Conservation (phyloP, 2,329 filamentous ascomycete species). For the Trichoderma breve region DNA sequence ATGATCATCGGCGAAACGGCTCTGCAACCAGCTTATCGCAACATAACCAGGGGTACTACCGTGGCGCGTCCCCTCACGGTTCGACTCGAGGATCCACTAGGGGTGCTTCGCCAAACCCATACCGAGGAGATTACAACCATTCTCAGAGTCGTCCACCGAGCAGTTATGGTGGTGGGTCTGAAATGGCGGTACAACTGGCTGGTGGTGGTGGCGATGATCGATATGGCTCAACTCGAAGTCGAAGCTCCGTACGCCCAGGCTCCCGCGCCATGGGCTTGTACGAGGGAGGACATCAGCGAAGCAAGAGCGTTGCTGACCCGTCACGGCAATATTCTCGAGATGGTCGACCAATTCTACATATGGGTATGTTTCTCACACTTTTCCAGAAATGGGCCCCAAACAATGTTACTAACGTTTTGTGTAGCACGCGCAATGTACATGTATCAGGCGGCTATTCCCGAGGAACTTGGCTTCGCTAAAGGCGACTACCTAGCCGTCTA, state of each 20-base stretch:
- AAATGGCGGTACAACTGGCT: constrained; percentile 69
- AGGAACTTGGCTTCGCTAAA: constrained; percentile 90
- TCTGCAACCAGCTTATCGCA: constrained; percentile 42
- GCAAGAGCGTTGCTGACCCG: constrained; percentile 82
- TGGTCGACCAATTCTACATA: constrained; percentile 85
- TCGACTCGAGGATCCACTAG: constrained; percentile 45
- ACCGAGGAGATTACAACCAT: constrained; percentile 41
- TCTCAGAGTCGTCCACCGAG: constrained; percentile 48
- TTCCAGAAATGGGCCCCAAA: constrained; percentile 16
- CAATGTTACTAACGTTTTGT: constrained; percentile 20
- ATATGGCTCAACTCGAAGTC: constrained; percentile 57
- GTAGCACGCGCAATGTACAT: constrained; percentile 89
- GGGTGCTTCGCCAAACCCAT: constrained; percentile 49
- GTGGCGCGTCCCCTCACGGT: constrained; percentile 51
- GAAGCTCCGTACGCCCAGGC: constrained; percentile 48
- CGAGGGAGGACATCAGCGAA: constrained; percentile 58
- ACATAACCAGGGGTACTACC: constrained; percentile 50
- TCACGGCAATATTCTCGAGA: constrained; percentile 81
- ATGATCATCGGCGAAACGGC: constrained; percentile 32
- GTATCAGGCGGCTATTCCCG: constrained; percentile 91
- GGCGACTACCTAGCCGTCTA: constrained; percentile 87
- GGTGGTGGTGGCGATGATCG: constrained; percentile 50
- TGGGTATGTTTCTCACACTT: constrained; percentile 64
- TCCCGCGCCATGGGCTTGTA: constrained; percentile 56
- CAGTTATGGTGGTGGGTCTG: constrained; percentile 48